Conservation (phyloP, 108 stramenopile genomes). For the Schizochytrium sp. region DNA sequence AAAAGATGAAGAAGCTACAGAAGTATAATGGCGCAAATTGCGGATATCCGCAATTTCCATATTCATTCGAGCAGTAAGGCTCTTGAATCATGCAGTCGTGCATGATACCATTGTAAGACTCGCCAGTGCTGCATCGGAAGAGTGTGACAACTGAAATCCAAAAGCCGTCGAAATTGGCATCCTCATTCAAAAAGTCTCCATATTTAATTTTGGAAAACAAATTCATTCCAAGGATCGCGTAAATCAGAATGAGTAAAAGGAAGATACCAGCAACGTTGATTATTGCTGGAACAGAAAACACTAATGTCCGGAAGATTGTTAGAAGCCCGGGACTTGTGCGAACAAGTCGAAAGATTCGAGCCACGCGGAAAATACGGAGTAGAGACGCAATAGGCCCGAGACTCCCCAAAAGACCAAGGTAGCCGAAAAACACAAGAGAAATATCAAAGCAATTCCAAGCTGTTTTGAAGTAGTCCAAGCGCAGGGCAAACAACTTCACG, state of each 20-base stretch:
- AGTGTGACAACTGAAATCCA: slow-evolving; percentile 56
- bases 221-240: slow-evolving; percentile 67
- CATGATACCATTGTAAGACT: slow-evolving; percentile 69
- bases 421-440: slow-evolving; percentile 70
- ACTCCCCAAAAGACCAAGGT: slow-evolving; percentile 60
- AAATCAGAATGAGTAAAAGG: slow-evolving; percentile 67
- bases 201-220: slow-evolving; percentile 63
- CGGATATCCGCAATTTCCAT: slow-evolving; percentile 51
- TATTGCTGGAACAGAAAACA: slow-evolving; percentile 64
- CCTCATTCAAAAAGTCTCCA: slow-evolving; percentile 57
- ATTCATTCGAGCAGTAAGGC: not conserved
- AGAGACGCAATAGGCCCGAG: slow-evolving; percentile 59
- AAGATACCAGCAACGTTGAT: slow-evolving; percentile 66
- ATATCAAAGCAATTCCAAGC: slow-evolving; percentile 77
- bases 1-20: slow-evolving; percentile 37
- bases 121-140: slow-evolving; percentile 67
- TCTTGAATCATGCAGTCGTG: slow-evolving; percentile 61
- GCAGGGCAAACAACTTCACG: slow-evolving; percentile 68
- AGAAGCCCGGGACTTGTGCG: slow-evolving; percentile 25
- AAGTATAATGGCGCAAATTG: slow-evolving; percentile 60
- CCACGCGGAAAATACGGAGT: slow-evolving; percentile 61
- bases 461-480: slow-evolving; percentile 69
- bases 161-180: slow-evolving; percentile 67
- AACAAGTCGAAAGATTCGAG: slow-evolving; percentile 64
- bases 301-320: slow-evolving; percentile 57